A percentile compares a stretch with the other conserved stretches of the same genome.
Evolutionary conservation across 176 grass and related monocot genomes (phyloP).

Genomic region (Tuctoria greenei): DNA sequence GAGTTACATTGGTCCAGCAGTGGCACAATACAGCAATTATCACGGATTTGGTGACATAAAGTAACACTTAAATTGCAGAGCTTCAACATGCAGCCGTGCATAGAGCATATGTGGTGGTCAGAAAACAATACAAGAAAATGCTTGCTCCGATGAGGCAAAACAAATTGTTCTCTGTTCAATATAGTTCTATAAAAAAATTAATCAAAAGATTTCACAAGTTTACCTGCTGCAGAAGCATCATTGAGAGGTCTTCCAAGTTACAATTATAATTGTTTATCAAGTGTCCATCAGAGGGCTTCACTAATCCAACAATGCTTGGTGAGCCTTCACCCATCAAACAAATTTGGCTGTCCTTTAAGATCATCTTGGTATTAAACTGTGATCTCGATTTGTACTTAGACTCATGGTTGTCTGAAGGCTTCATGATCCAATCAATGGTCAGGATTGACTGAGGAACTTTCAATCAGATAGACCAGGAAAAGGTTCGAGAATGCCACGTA

Average conservation of each 20-base stretch:
- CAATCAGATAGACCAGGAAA: constrained; percentile 84
- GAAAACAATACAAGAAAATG: constrained; percentile 11
- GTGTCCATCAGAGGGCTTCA: constrained; percentile 41
- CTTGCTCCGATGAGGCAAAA: too few species aligned
- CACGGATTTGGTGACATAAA: background rate
- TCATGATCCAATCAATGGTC: constrained; percentile 29
- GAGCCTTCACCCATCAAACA: constrained; percentile 77
- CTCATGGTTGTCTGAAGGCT: constrained; percentile 48
- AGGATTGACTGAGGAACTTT: constrained; percentile 71
- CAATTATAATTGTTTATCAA: constrained; percentile 70
- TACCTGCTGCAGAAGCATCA: constrained; percentile 96
- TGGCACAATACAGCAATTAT: background rate
- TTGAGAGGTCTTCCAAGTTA: constrained; percentile 90
- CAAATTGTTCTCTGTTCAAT: too few species aligned
- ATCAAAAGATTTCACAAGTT: background rate
- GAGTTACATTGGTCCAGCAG: background rate
- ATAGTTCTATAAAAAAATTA: background rate
- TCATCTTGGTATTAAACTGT: constrained; percentile 75
- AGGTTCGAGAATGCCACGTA: constrained; percentile 91
- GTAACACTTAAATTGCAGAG: background rate
- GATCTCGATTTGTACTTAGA: constrained; percentile 57
- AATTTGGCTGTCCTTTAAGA: constrained; percentile 84
- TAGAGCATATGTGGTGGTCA: background rate
- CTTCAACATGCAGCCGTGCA: background rate
- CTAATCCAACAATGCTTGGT: constrained; percentile 63